Conservation (phyloP, 1,139 yeast species). For the Yarrowia galli region DNA sequence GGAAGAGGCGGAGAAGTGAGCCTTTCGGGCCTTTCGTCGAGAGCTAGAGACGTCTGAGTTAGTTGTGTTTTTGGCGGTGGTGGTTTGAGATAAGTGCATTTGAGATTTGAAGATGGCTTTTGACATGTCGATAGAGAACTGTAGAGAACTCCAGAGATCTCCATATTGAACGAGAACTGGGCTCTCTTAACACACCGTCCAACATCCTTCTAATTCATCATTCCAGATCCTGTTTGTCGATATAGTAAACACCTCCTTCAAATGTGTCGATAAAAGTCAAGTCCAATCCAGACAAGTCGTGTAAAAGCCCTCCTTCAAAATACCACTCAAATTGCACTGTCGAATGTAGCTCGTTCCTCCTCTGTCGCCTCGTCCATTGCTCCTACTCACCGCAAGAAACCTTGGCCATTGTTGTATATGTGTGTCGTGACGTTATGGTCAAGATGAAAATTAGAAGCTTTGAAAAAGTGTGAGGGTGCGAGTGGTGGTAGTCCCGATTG, state of each 20-base stretch:
- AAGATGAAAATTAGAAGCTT: conserved; percentile 35
- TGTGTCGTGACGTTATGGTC: conserved; percentile 35
- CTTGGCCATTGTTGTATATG: conserved; percentile 48
- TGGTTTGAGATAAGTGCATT: neutral
- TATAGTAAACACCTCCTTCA: too few relatives aligned
- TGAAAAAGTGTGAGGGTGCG: conserved; percentile 34
- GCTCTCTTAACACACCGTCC: too few relatives aligned
- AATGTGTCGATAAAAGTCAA: too few relatives aligned
- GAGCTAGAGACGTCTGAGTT: conserved; percentile 88
- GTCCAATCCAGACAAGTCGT: too few relatives aligned
- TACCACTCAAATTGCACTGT: too few relatives aligned
- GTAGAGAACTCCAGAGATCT: too few relatives aligned
- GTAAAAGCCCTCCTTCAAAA: too few relatives aligned
- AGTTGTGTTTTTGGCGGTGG: neutral
- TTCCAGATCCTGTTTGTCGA: too few relatives aligned
- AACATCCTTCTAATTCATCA: too few relatives aligned
- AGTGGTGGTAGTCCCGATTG: conserved; percentile 24
- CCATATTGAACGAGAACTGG: too few relatives aligned
- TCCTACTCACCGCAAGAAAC: conserved; percentile 49
- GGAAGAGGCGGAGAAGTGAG: conserved; percentile 98
- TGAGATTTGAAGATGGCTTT: too few relatives aligned
- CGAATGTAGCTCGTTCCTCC: neutral
- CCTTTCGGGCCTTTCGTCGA: conserved; percentile 99
- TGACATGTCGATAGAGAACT: too few relatives aligned
- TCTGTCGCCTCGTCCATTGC: neutral